phyloP scores from a whole-genome alignment of 2,329 filamentous ascomycete species.

The Scopulariopsis brevicaulis region DNA sequence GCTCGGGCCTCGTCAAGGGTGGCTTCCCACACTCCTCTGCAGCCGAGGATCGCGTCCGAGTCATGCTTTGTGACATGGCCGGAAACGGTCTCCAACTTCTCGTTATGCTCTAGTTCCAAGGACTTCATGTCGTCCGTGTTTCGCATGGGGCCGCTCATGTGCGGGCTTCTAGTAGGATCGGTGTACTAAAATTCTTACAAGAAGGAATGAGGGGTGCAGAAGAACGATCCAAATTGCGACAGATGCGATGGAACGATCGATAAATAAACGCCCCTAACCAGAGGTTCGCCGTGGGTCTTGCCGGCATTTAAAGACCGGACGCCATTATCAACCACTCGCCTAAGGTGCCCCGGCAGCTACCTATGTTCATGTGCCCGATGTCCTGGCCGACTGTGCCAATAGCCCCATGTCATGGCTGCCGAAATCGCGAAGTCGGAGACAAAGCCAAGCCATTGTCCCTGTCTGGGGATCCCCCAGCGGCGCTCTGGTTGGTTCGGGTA shows the following conservation, averaged over 20 bases:
- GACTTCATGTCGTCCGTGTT: neutral
- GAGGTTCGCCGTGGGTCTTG: too few species aligned
- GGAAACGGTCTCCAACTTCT: neutral
- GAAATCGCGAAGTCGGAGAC: neutral
- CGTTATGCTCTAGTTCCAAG: neutral
- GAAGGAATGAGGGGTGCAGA: too few species aligned
- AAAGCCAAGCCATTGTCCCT: neutral
- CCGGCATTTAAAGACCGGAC: too few species aligned
- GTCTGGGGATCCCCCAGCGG: neutral
- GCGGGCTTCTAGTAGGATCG: too few species aligned
- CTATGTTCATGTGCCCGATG: too few species aligned
- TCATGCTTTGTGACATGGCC: neutral
- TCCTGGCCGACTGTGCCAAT: too few species aligned
- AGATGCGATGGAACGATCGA: too few species aligned
- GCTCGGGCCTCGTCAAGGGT: constrained; percentile 14
- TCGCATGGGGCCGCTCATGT: neutral
- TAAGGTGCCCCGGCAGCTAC: too few species aligned
- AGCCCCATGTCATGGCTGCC: neutral
- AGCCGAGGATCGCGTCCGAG: neutral
- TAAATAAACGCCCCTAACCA: too few species aligned
- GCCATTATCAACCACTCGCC: too few species aligned
- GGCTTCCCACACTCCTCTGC: neutral
- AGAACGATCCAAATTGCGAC: too few species aligned
- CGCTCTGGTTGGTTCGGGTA: neutral
- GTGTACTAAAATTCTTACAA: too few species aligned